Conservation (phyloP, 305 asterid species). For the Fraxinus sp. region DNA sequence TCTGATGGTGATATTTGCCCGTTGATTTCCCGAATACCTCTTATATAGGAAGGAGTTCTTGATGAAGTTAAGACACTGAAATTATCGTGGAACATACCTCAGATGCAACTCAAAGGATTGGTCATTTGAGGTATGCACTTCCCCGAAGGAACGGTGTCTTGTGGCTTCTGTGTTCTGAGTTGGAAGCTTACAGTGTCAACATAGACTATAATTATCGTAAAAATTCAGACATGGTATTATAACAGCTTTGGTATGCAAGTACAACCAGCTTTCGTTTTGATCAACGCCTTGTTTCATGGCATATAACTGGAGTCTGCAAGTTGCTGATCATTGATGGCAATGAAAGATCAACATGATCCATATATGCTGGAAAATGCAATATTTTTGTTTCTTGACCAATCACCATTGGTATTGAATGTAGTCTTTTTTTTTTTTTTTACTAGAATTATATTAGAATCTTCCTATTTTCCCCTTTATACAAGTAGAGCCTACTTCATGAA, state of each 20-base stretch:
- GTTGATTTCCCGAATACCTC: neutral
- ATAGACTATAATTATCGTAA: neutral
- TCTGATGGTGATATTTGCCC: slow-evolving; percentile 1
- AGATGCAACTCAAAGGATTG: neutral
- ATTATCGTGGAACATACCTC: neutral
- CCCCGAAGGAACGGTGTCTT: neutral
- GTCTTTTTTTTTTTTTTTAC: neutral
- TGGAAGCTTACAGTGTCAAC: neutral
- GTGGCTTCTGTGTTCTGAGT: neutral
- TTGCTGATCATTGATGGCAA: neutral
- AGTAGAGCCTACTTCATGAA: neutral
- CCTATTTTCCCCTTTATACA: neutral
- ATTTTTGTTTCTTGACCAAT: neutral
- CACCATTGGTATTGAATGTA: neutral
- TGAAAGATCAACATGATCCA: neutral
- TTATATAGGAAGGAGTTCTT: neutral
- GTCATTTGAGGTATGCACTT: neutral
- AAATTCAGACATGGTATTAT: neutral
- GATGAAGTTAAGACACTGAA: neutral
- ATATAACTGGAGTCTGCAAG: neutral
- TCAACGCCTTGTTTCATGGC: neutral
- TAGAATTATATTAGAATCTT: neutral
- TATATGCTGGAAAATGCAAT: neutral
- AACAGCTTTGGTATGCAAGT: neutral
- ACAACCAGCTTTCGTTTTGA: neutral